Conservation (phyloP, 805 yeast genomes). For the Jamesozyma gamospora region DNA sequence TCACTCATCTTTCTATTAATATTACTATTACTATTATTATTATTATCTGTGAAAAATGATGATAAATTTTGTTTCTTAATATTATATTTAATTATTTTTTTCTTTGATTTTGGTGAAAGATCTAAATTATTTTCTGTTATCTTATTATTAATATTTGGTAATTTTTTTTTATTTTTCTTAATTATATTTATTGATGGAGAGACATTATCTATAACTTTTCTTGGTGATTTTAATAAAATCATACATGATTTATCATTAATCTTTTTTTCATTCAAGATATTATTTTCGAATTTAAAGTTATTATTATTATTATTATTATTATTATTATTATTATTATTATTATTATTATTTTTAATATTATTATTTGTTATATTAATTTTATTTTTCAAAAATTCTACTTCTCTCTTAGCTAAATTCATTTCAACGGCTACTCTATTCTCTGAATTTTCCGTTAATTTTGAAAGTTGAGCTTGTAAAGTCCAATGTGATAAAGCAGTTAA, state of each 20-base stretch:
- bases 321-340: not conserved
- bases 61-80: constrained; percentile 1
- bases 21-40: too few species aligned
- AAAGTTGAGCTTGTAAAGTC: constrained; percentile 25
- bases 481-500: constrained; percentile 25
- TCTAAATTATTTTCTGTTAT: not conserved
- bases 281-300: too few species aligned
- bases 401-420: constrained; percentile 16
- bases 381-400: constrained; percentile 18
- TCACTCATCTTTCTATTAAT: too few species aligned
- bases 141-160: not conserved
- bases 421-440: constrained; percentile 21
- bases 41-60: not conserved
- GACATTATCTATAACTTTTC: not conserved
- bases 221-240: not conserved
- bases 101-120: constrained; percentile 1
- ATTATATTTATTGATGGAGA: not conserved
- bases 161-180: not conserved
- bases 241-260: not conserved
- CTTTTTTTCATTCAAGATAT: too few species aligned
- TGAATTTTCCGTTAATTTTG: constrained; percentile 14
- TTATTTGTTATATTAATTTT: not conserved
- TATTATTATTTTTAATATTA: not conserved
- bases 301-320: too few species aligned
- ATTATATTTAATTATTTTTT: not conserved